A percentile compares a stretch with the other conserved stretches of the same genome.
phyloP scores from a whole-genome alignment of 345 rosid genomes.

The Salix koriyanagi region DNA sequence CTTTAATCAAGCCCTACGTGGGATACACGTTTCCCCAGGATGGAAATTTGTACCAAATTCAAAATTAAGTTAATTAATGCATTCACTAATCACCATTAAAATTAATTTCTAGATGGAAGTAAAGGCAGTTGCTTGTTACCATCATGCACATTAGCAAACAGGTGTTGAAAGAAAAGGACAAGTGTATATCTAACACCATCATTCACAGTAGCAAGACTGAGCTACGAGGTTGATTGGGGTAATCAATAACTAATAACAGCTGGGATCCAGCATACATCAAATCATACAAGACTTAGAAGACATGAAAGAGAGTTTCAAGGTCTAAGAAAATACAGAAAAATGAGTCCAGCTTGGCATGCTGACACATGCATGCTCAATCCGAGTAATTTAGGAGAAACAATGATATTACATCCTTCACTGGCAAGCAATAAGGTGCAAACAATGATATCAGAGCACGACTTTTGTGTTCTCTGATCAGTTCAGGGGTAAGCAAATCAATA shows the following conservation, averaged over 20 bases:
- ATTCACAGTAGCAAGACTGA: background rate
- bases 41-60: background rate
- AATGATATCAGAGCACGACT: conserved; percentile 7
- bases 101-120: background rate
- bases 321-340: background rate
- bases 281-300: no score
- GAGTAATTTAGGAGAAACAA: background rate
- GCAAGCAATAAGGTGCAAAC: conserved; percentile 13
- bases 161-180: background rate
- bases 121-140: background rate
- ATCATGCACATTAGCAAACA: background rate
- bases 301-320: no score
- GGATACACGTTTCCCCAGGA: background rate
- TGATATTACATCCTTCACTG: background rate
- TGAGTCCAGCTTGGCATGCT: background rate
- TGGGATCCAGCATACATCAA: no score
- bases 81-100: background rate
- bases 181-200: background rate
- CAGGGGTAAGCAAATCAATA: conserved; percentile 7
- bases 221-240: no score
- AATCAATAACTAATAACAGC: no score
- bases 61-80: background rate
- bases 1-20: background rate
- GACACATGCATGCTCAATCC: background rate
- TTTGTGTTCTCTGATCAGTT: conserved; percentile 1